phyloP scores from a whole-genome alignment of 2,329 filamentous ascomycete species.

The Arachnomyces sp. region DNA sequence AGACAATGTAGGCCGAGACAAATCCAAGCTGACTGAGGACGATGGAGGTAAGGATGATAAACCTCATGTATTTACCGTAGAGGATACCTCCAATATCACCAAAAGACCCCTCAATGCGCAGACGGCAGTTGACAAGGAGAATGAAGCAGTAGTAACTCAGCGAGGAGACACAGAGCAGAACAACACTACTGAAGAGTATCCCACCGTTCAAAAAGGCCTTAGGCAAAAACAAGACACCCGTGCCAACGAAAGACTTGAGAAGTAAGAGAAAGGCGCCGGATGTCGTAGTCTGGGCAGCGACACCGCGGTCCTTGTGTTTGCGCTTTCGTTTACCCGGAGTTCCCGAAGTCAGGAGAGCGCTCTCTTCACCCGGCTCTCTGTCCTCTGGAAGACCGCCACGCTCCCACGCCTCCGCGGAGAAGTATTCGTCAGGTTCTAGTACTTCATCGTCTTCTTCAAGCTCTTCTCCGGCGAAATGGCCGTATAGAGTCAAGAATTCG shows the following conservation, averaged over 20 bases:
- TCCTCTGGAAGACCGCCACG: slow-evolving; percentile 42
- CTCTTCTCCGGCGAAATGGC: slow-evolving; percentile 95
- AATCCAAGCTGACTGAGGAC: slow-evolving; percentile 95
- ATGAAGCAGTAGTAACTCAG: slow-evolving; percentile 98
- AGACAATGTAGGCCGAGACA: slow-evolving; percentile 91
- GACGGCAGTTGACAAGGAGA: slow-evolving; percentile 75
- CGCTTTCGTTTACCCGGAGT: slow-evolving; percentile 65
- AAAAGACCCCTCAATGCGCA: slow-evolving; percentile 87
- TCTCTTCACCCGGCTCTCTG: slow-evolving; percentile 81
- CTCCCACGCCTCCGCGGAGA: slow-evolving; percentile 67
- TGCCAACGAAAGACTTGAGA: slow-evolving; percentile 96
- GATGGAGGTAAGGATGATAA: slow-evolving; percentile 80
- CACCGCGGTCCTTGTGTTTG: slow-evolving; percentile 66
- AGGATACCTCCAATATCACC: slow-evolving; percentile 91
- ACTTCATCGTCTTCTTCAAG: slow-evolving; percentile 94
- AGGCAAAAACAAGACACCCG: slow-evolving; percentile 86
- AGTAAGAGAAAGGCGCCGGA: slow-evolving; percentile 75
- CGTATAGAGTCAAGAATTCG: slow-evolving; percentile 90
- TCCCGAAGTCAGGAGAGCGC: slow-evolving; percentile 63
- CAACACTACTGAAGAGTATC: slow-evolving; percentile 91
- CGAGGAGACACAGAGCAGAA: slow-evolving; percentile 75
- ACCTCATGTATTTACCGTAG: slow-evolving; percentile 85
- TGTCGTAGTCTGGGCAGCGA: slow-evolving; percentile 68
- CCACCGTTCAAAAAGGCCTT: slow-evolving; percentile 92
- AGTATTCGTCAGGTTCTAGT: slow-evolving; percentile 81